Percentiles rank a stretch among this genome's conserved stretches.
Conservation (phyloP, 148 eudicot species). For the Beta vulgaris region DNA sequence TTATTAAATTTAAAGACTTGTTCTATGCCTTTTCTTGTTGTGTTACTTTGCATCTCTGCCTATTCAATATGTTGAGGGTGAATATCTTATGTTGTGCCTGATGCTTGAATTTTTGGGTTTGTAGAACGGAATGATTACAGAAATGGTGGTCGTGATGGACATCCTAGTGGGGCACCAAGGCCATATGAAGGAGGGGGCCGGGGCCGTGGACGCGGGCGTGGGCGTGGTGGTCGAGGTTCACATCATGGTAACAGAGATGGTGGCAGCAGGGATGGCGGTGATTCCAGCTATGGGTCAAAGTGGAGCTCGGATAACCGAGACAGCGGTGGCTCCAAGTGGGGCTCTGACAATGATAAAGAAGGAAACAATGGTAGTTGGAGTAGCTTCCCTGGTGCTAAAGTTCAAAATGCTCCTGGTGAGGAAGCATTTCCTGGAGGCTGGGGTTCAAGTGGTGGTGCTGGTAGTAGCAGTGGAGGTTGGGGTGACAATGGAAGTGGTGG, state of each 20-base stretch:
- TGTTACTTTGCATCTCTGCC: not conserved
- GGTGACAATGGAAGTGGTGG: conserved; percentile 25
- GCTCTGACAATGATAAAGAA: conserved; percentile 39
- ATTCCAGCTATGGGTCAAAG: conserved; percentile 41
- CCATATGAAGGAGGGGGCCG: conserved; percentile 51
- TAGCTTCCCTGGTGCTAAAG: conserved; percentile 76
- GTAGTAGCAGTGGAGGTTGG: conserved; percentile 22
- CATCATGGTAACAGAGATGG: conserved; percentile 47
- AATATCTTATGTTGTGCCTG: not conserved
- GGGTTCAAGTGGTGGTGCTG: conserved; percentile 37
- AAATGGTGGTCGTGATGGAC: conserved; percentile 57
- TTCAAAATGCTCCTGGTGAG: conserved; percentile 72
- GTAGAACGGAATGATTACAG: conserved; percentile 63
- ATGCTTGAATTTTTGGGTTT: conserved; percentile 9
- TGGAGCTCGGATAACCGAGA: conserved; percentile 35
- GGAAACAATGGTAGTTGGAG: conserved; percentile 46
- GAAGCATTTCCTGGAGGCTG: conserved; percentile 87
- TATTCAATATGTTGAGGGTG: not conserved
- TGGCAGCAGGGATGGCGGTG: conserved; percentile 31
- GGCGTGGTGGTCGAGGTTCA: conserved; percentile 62
- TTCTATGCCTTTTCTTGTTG: not conserved
- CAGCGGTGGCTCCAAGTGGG: conserved; percentile 33
- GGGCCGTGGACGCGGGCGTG: conserved; percentile 72
- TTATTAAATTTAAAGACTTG: not conserved
- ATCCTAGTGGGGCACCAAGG: conserved; percentile 68